phyloP scores from a whole-genome alignment of 345 rosid genomes.

The Gossypium ekmanianum region DNA sequence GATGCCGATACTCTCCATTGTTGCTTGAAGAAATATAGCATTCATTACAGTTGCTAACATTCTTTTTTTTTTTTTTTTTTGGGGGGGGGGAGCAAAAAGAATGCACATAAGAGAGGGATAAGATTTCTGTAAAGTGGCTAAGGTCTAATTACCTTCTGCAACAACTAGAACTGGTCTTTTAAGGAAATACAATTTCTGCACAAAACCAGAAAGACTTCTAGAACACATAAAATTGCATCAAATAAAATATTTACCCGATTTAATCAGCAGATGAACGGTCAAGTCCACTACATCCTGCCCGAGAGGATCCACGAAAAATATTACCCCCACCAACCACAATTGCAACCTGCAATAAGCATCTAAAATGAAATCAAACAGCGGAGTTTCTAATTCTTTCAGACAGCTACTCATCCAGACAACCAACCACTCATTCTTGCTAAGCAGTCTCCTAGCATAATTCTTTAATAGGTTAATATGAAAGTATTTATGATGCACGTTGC shows the following conservation, averaged over 20 bases:
- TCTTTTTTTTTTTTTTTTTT: conserved; percentile 22
- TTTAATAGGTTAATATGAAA: background rate
- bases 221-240: background rate
- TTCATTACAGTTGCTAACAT: conserved; percentile 98
- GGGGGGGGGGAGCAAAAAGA: background rate
- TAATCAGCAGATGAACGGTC: conserved; percentile 97
- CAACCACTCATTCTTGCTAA: background rate
- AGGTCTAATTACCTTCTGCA: conserved; percentile 9
- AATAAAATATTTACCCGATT: conserved; percentile 56
- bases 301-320: conserved; percentile 86
- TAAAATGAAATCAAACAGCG: conserved; percentile 5
- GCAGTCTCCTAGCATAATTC: background rate
- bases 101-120: background rate
- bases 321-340: conserved; percentile 97
- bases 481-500: background rate
- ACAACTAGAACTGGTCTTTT: background rate
- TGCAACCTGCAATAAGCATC: conserved; percentile 58
- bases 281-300: conserved; percentile 97
- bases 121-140: background rate
- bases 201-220: background rate
- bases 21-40: conserved; percentile 94
- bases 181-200: conserved; percentile 5
- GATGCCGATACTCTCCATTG: conserved; percentile 95
- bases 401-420: background rate
- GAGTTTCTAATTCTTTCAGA: background rate